Base-by-base conservation (phyloP, 192 early-diverging fungal genomes). In the Umbelopsis sp. region DNA sequence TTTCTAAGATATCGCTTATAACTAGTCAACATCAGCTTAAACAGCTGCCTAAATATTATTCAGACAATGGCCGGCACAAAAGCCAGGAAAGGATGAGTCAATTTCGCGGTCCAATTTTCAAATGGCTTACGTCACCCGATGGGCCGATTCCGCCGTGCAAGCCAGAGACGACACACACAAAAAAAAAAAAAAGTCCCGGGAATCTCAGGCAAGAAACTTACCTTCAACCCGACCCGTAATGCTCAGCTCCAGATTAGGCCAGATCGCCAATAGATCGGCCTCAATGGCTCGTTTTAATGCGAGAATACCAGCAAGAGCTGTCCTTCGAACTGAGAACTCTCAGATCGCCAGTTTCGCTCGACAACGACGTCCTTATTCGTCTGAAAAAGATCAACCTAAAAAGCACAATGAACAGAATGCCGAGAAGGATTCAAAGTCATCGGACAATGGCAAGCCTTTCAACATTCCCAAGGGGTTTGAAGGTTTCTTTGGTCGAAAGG, bases 381-480 rank as follows among this genome's bases (percentile, higher is more conserved):
- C 55, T 16, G 55, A 61, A n/a, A 61, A 61, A 33, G 55, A 61
- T 41, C 37, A 41, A 61, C 55, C 55, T 25, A 61, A 61, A 30
- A 61, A 61, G 55, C 21, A 61, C 30, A 61, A 61, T 61, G 55
- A 61, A 16, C 55, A 61, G 6, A 41, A 41, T 30, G 55, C 27
- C 8, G 67, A 69, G 20, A 74, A 74, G 58, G 67, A 74, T 25
- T 68, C 72, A 45, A 58, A 46, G 25, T 47, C 67, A 41, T 41
- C 37, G 20, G 66, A 74, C 25, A 49, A 58, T 11, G 68, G 50
- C 27, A 67, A 77, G 12, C 76, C 76, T 23, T 72, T 72, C 22
- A 68, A 86, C 15, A 66, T 87, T 22, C 92, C 90, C 1, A 87
- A 83, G 66, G 91, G 91, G 0, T 92, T 93, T 70, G 91, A 89